Evolutionary conservation across 2,329 filamentous ascomycete genomes (phyloP), one percentile per base, ranked within the genome.

Genomic region (Hirsutella minnesotensis): DNA sequence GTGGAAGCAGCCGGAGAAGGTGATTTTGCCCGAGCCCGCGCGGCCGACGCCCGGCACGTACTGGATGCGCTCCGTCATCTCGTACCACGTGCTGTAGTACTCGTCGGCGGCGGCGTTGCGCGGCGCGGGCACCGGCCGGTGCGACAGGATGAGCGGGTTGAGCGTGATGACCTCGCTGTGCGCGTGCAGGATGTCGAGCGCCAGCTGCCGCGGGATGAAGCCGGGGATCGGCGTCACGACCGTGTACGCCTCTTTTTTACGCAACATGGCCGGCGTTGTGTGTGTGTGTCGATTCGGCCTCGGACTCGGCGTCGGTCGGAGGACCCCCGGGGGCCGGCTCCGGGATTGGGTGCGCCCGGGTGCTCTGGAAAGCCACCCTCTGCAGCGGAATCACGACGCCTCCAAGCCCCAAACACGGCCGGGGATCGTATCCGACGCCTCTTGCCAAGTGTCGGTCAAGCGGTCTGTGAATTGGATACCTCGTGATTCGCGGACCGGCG

Each of bases 71-170:
- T 85, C 73, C 44, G 66, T 73, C 54, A 85, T 83, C 60, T 84
- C 79, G 58, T 85, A 85, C 81, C 81, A 85, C 24, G 80, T 81
- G 48, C 77, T 77, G 61, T 81, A 85, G 62, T 72, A 85, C 60
- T 85, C 81, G 60, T 85, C 81, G 50, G 77, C 66, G 44, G 77
- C 72, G 49, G 80, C 79, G 61, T 81, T 70, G 62, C 78, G 79
- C 22, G 81, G 81, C 2, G 81, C 78, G 42, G 77, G 67, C 56
- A 83, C 81, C 46, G 77, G 64, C 49, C 75, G 75, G 64, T 80
- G 73, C 31, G 66, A 66, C 46, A 81, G 70, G 22, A 85, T 80
- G 40, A 85, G 73, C 4, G 81, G 81, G 53, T 83, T 83, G 47
- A 85, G 64, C 29, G 75, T 79, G 63, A 84, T 83, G 59, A 84